phyloP scores from a whole-genome alignment of 768 basidiomycete species.

The Trametes meyenii region DNA sequence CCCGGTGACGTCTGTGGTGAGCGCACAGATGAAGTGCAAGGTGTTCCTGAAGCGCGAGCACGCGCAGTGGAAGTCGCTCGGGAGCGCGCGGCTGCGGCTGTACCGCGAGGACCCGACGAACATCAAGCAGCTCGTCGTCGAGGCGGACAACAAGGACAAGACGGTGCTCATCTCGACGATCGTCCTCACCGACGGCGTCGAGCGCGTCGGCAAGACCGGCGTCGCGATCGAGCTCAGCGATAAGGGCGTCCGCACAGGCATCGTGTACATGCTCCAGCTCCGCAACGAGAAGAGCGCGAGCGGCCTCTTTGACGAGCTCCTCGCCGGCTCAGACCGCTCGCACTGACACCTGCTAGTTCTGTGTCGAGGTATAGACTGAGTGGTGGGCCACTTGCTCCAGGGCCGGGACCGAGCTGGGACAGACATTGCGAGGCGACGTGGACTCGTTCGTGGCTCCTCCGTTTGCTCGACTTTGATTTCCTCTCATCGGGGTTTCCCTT shows the following conservation, averaged over 20 bases:
- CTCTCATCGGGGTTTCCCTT: neutral
- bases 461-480: neutral
- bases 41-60: slow-evolving; percentile 95
- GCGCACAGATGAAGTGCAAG: slow-evolving; percentile 97
- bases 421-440: neutral
- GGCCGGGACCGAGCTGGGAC: too few relatives aligned
- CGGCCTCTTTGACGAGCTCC: slow-evolving; percentile 82
- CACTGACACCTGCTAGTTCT: slow-evolving; percentile 30
- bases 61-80: slow-evolving; percentile 97
- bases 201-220: slow-evolving; percentile 98
- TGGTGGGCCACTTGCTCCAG: too few relatives aligned
- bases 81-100: slow-evolving; percentile 83
- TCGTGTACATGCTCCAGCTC: slow-evolving; percentile 96
- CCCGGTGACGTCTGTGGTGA: slow-evolving; percentile 75
- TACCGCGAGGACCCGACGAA: slow-evolving; percentile 86
- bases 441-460: neutral
- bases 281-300: slow-evolving; percentile 86
- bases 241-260: slow-evolving; percentile 87
- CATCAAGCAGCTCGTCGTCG: slow-evolving; percentile 95
- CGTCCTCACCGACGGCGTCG: slow-evolving; percentile 93
- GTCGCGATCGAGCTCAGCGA: slow-evolving; percentile 96
- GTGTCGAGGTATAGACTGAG: slow-evolving; percentile 5
- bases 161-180: slow-evolving; percentile 91
- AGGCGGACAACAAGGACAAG: slow-evolving; percentile 77
- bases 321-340: slow-evolving; percentile 81